Evolutionary conservation across 1,284 basidiomycete species (phyloP), one percentile per base, ranked within the genome.

Genomic region (Sanghuangporus sanghuang): DNA sequence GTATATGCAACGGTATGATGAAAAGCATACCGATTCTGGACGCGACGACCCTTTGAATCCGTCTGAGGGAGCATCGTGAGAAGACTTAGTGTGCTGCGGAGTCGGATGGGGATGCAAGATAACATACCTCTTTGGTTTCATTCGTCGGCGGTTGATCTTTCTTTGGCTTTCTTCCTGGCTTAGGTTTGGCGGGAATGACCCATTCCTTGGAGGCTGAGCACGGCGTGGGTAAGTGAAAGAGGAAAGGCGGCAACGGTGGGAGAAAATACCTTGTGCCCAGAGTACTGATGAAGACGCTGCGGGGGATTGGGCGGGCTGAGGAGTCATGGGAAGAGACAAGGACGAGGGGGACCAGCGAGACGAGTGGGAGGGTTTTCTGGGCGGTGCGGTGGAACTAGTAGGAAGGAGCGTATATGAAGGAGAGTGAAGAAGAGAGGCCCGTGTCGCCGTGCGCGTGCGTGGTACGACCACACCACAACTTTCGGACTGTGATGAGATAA

Each of bases 161-260:
- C 80, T 92, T 93, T 48, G 92, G 92, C 77, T 95, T 95, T 59
- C 93, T 80, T 38, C 93, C 93, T 36, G 93, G 93, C 74, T 94
- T 95, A 18, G 92, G 91, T 69, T 92, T 91, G 38, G 94, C 88
- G 53, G 90, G 90, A 67, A 95, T 89, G 59, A 94, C 85, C 93
- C 93, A 96, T 74, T 95, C 92, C 74, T 91, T 94, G 48, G 90
- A 92, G 27, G 93, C 90, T 90, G 71, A 27, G 48, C 14, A 50
- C 40, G 61, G 60, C 65, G 57, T 67, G 55, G 62, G 67, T 40
- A 68, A 53, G 67, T 50, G 67, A 53, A 65, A 60, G 62, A 53
- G 21, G 40, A 68, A 76, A 61, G 38, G 65, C 23, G 59, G 49
- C 57, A 59, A 58, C 59, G 18, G 63, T 66, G 61, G 50, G 64